Base-by-base conservation (phyloP, 495 filamentous ascomycete species). In the Peziza echinospora region DNA sequence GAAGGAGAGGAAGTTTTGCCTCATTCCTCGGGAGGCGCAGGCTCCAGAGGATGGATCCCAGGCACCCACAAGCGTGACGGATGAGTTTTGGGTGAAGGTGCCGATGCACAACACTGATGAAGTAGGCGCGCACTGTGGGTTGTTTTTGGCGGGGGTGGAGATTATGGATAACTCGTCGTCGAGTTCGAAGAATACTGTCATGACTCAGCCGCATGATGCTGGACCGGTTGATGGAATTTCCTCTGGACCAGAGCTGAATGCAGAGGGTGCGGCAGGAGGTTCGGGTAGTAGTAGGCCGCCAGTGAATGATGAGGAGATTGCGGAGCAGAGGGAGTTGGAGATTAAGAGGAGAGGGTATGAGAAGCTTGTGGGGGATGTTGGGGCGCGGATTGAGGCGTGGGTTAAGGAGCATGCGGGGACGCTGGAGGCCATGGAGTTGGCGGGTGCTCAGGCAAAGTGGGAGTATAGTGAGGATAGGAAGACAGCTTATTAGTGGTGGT, bases 21-120 rank as follows among this genome's bases (percentile, higher is more conserved):
- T 78, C 50, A 59, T 85, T 0, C 82, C 85, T 0, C 52, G 62
- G 6, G 60, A 63, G 25, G 61, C 65, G 30, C 13, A 37, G 19
- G 30, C n/a, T n/a, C n/a, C n/a, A n/a, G n/a, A n/a, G n/a, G n/a
- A n/a, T n/a, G n/a, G n/a, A n/a, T n/a, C n/a, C n/a, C n/a, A n/a
- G n/a, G n/a, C n/a, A n/a, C n/a, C n/a, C n/a, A n/a, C n/a, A n/a
- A n/a, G n/a, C n/a, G 30, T 2, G 6, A 37, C 13, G 5, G 82
- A 92, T 57, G 58, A 72, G 24, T 70, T 72, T 41, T 93, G 85
- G 85, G 61, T 79, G 3, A 67, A 75, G 26, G 67, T 93, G 0
- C 76, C 71, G 55, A 87, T 93, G 79, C 70, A 76, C 24, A 75
- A 75, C 26, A 77, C 87, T 42, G 83, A 92, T 55, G 81, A 92